Percentiles rank a stretch among this genome's conserved stretches.
Conservation (phyloP, 78 protist species). For the Guillardia theta region DNA sequence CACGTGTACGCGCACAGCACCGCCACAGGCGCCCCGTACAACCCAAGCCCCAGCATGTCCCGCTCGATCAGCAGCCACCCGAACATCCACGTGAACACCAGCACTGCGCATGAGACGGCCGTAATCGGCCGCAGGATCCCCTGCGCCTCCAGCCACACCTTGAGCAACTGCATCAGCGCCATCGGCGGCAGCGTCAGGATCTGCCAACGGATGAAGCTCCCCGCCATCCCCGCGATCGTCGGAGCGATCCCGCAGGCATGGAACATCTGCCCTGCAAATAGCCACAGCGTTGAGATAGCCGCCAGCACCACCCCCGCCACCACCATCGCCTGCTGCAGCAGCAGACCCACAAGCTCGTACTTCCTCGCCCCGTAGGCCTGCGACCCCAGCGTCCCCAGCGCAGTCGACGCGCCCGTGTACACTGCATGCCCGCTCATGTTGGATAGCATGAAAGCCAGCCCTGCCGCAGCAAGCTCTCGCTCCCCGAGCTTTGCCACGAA, state of each 20-base stretch:
- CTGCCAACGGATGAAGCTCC: neutral
- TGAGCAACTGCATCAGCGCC: slow-evolving; percentile 22
- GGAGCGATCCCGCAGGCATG: neutral
- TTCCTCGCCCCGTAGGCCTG: neutral
- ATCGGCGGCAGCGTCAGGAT: neutral
- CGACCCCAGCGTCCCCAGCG: neutral
- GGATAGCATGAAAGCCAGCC: neutral
- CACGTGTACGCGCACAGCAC: neutral
- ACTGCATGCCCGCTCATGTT: neutral
- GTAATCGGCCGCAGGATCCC: neutral
- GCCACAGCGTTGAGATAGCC: neutral
- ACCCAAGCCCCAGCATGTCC: neutral
- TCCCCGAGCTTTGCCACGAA: neutral
- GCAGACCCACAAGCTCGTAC: neutral
- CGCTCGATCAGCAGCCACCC: neutral
- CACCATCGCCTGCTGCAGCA: neutral
- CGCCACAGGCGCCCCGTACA: neutral
- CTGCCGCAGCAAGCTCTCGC: slow-evolving; percentile 14
- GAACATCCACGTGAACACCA: neutral
- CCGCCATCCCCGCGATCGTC: neutral
- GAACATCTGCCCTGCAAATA: neutral
- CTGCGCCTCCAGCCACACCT: slow-evolving; percentile 10
- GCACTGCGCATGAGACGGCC: neutral
- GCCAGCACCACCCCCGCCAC: neutral
- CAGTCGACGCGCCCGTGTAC: neutral